Conservation (phyloP, 306 rosid species). For the Castanea sativa region DNA sequence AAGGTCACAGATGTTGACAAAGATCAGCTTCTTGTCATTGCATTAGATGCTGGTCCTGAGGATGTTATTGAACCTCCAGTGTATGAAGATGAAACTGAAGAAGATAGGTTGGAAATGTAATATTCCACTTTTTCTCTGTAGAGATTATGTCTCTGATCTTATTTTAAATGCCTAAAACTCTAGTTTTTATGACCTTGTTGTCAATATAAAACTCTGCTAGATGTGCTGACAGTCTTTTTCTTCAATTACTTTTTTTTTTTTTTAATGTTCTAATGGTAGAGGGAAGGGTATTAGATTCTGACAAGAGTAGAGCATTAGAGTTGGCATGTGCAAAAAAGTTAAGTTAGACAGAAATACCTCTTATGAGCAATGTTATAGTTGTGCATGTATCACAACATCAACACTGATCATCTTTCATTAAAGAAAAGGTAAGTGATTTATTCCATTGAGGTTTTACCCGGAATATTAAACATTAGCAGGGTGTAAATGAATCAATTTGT, state of each 20-base stretch:
- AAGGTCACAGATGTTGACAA: conserved; percentile 68
- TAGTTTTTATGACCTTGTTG: not conserved
- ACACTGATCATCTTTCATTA: too few relatives aligned
- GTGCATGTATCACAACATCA: too few relatives aligned
- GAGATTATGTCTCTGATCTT: conserved; percentile 11
- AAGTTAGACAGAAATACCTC: not conserved
- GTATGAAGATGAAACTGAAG: conserved; percentile 82
- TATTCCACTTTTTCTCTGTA: not conserved
- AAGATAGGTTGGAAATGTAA: conserved; percentile 73
- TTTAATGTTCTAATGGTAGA: too few relatives aligned
- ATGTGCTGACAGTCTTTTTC: too few relatives aligned
- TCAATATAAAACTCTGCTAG: too few relatives aligned
- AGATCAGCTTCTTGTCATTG: conserved; percentile 71
- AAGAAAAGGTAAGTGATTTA: too few relatives aligned
- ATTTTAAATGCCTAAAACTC: not conserved
- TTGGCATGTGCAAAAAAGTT: not conserved
- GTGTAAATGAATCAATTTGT: too few relatives aligned
- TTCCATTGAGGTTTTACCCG: too few relatives aligned
- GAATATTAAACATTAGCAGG: too few relatives aligned
- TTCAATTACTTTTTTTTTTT: too few relatives aligned
- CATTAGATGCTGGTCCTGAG: conserved; percentile 88
- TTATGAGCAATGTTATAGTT: too few relatives aligned
- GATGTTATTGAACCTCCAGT: conserved; percentile 85
- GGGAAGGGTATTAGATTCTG: not conserved
- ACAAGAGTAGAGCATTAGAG: not conserved